phyloP scores from a whole-genome alignment of 257 asterid species.

The Ehretia macrophylla region DNA sequence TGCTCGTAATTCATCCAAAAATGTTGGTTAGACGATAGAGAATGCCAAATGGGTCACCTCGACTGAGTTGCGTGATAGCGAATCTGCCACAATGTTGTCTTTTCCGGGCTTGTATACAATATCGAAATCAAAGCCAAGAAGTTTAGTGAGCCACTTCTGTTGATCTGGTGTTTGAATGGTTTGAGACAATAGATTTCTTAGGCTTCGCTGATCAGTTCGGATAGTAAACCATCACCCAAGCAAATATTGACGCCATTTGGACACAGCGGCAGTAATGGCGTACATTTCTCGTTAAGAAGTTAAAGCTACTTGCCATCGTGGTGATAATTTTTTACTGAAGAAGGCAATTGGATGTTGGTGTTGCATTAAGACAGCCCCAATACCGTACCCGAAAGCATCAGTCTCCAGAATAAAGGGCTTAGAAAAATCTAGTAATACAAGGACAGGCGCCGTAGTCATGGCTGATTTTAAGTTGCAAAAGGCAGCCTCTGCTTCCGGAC shows the following conservation, averaged over 20 bases:
- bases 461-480: neutral
- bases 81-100: neutral
- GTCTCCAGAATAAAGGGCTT: no score
- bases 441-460: neutral
- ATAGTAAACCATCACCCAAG: neutral
- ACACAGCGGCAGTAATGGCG: neutral
- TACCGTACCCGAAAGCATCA: neutral
- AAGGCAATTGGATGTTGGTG: neutral
- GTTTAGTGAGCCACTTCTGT: neutral
- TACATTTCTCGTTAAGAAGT: neutral
- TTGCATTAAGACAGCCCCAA: neutral
- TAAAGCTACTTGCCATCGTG: no score
- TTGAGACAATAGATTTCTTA: neutral
- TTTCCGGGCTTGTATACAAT: neutral
- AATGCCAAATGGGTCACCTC: no score
- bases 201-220: neutral
- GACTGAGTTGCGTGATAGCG: neutral
- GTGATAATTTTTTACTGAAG: neutral
- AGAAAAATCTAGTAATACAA: neutral
- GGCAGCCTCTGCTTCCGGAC: no score
- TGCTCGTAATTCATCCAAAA: no score
- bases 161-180: neutral
- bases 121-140: neutral
- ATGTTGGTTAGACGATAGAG: no score
- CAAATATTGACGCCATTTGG: neutral